A percentile compares a stretch with the other conserved stretches of the same genome.
These are phyloP conservation scores for Blyttiomyces sp. DNA, from an alignment of 371 early-diverging fungal species.

Conservation along the genomic window DNA sequence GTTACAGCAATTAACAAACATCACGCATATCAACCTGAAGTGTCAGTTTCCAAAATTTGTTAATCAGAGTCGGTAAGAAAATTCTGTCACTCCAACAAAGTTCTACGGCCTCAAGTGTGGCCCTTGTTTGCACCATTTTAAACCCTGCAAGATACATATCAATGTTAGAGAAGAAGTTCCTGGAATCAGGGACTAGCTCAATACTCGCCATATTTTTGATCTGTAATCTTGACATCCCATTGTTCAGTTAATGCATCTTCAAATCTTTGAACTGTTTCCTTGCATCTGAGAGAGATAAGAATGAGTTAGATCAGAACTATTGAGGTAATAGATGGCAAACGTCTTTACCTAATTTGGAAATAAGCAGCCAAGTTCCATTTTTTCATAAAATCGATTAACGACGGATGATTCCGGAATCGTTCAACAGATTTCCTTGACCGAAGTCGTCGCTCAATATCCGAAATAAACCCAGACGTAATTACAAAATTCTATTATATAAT, in stretches of 20 bases:
- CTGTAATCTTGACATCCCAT: neutral
- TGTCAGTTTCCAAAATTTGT: constrained; percentile 74
- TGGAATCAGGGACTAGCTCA: too few species aligned
- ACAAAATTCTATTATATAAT: constrained; percentile 5
- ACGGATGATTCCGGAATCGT: constrained; percentile 53
- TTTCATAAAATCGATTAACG: constrained; percentile 68
- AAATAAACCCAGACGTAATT: neutral
- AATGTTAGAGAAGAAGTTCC: too few species aligned
- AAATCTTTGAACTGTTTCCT: constrained; percentile 50
- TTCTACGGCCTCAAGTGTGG: constrained; percentile 51
- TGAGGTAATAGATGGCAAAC: constrained; percentile 2
- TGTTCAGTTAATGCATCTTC: constrained; percentile 37
- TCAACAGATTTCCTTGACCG: neutral
- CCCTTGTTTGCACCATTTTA: constrained; percentile 7
- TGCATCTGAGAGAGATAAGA: constrained; percentile 38
- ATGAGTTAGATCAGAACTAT: constrained; percentile 1
- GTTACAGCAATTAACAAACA: too few species aligned
- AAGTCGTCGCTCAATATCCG: neutral
- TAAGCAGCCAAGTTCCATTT: constrained; percentile 74
- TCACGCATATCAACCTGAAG: too few species aligned
- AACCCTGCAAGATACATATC: constrained; percentile 6
- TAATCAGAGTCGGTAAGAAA: constrained; percentile 58
- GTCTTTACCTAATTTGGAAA: constrained; percentile 62
- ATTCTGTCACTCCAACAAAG: constrained; percentile 69
- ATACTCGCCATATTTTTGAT: too few species aligned